A percentile compares a stretch with the other conserved stretches of the same genome.
phyloP scores from a whole-genome alignment of 169 alveolate species.

The Plasmodium vivax region DNA sequence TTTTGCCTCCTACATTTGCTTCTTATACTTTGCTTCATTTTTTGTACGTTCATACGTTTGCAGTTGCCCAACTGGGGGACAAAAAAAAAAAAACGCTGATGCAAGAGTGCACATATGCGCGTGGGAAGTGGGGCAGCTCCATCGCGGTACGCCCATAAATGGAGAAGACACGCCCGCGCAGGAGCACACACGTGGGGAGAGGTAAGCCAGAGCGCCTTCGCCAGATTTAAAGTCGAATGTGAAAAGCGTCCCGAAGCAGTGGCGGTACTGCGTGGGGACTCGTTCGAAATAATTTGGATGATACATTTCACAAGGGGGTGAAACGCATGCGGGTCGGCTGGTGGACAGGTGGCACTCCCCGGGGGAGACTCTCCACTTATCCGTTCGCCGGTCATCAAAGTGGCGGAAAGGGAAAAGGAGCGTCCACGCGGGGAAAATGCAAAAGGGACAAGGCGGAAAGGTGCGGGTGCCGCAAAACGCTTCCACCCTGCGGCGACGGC shows the following conservation, averaged over 20 bases:
- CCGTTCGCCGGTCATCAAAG: not conserved
- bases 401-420: not conserved
- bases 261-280: not conserved
- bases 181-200: not conserved
- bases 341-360: not conserved
- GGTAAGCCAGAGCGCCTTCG: not conserved
- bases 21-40: not conserved
- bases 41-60: not conserved
- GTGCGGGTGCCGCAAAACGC: not conserved
- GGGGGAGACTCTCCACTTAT: not conserved
- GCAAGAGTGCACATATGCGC: not conserved
- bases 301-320: not conserved
- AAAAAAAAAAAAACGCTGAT: not conserved
- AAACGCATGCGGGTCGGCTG: not conserved
- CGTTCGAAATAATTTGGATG: not conserved
- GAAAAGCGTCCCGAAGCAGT: not conserved
- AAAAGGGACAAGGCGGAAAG: not conserved
- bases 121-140: not conserved
- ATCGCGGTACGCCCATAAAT: not conserved
- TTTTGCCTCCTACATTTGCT: not conserved
- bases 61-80: not conserved
- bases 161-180: not conserved
- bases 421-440: not conserved
- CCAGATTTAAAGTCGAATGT: no score
- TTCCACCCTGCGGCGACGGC: not conserved